Conservation (phyloP, 345 rosid species). For the Salix viminalis region DNA sequence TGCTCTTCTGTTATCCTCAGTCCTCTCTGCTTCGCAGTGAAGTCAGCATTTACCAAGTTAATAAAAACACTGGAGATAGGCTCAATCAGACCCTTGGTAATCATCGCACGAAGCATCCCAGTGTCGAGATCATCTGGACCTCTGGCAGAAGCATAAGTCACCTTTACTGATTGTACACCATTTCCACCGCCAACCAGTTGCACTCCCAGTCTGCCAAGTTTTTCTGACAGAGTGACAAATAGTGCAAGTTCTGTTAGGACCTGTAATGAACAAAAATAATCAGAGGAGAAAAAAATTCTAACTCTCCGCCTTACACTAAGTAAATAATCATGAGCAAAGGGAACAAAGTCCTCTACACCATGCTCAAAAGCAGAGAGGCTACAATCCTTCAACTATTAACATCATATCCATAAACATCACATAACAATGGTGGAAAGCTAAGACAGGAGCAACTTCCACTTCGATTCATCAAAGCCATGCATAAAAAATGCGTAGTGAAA, state of each 20-base stretch:
- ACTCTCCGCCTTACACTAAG: not conserved
- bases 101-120: slow-evolving; percentile 21
- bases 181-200: slow-evolving; percentile 26
- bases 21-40: slow-evolving; percentile 27
- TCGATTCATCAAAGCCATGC: not conserved
- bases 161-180: slow-evolving; percentile 14
- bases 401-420: not conserved
- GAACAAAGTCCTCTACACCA: not conserved
- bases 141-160: slow-evolving; percentile 24
- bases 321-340: not conserved
- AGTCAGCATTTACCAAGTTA: slow-evolving; percentile 27
- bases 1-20: slow-evolving; percentile 18
- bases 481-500: not conserved
- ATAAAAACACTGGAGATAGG: slow-evolving; percentile 21
- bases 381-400: not conserved
- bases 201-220: slow-evolving; percentile 21
- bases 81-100: slow-evolving; percentile 24
- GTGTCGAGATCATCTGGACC: slow-evolving; percentile 21
- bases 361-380: not conserved
- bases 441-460: not conserved
- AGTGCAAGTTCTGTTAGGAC: slow-evolving; percentile 22
- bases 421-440: not conserved
- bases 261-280: not conserved
- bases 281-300: not conserved
- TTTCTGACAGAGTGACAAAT: slow-evolving; percentile 22